These are phyloP conservation scores for Gossypium rotundifolium DNA, from an alignment of 345 rosid genomes.

Conservation along the genomic window DNA sequence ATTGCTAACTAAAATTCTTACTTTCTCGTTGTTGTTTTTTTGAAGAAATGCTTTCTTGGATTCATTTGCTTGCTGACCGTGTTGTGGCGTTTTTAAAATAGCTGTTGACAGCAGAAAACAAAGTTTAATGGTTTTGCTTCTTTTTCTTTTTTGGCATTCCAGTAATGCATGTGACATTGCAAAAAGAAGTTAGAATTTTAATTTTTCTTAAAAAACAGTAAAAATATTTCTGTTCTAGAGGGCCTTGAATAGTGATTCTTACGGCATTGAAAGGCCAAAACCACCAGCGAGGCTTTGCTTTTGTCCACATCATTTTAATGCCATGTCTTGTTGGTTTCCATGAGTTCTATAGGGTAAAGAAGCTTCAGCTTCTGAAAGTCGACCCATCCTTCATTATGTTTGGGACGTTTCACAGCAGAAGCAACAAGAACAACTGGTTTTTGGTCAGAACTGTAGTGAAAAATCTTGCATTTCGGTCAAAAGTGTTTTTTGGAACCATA, in stretches of 20 bases:
- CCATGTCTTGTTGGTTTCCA: conserved; percentile 13
- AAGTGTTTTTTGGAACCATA: too few relatives aligned
- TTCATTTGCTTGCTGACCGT: conserved; percentile 14
- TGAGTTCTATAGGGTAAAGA: conserved; percentile 22
- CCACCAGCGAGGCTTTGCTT: conserved; percentile 19
- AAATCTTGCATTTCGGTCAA: too few relatives aligned
- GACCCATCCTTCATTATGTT: too few relatives aligned
- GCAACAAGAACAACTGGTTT: too few relatives aligned
- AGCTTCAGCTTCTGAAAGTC: conserved; percentile 39
- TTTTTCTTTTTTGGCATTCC: background rate
- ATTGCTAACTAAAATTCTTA: too few relatives aligned
- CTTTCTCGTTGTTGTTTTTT: background rate
- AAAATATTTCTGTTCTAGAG: conserved; percentile 27
- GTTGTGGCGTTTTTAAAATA: background rate
- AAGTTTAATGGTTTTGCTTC: conserved; percentile 1
- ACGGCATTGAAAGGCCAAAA: conserved; percentile 21
- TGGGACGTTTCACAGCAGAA: too few relatives aligned
- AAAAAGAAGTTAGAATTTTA: background rate
- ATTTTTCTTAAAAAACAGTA: background rate
- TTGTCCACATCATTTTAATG: conserved; percentile 26
- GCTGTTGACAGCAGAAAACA: background rate
- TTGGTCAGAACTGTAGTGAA: too few relatives aligned
- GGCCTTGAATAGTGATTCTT: conserved; percentile 26
- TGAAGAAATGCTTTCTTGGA: conserved; percentile 15
- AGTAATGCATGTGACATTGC: conserved; percentile 29